Evolutionary conservation across 495 filamentous ascomycete species (phyloP).

Genomic region (Rostrohypoxylon terebratum): DNA sequence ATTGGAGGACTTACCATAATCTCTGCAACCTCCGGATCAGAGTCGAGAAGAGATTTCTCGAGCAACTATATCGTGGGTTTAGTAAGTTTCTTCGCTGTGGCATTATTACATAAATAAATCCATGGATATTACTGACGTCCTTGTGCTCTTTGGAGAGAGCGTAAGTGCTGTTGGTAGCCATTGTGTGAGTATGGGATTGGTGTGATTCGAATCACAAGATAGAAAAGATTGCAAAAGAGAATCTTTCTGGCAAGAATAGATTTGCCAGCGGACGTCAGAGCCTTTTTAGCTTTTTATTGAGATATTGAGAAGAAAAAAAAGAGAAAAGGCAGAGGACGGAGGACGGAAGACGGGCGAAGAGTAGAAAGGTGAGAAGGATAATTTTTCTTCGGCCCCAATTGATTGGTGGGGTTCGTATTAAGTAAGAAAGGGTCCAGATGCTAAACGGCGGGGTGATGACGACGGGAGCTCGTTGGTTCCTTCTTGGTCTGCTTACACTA

Average conservation of each 20-base stretch:
- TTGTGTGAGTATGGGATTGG: conserved; percentile 39
- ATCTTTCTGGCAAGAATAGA: background rate
- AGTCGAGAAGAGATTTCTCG: conserved; percentile 84
- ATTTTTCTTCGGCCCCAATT: conserved; percentile 25
- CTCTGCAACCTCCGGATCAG: conserved; percentile 89
- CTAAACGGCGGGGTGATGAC: conserved; percentile 37
- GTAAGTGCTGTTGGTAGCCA: conserved; percentile 67
- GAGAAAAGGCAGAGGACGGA: conserved; percentile 3
- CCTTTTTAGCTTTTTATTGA: background rate
- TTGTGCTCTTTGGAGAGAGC: conserved; percentile 89
- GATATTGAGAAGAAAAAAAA: too few relatives aligned
- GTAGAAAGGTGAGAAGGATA: conserved; percentile 20
- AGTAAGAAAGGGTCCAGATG: conserved; percentile 24
- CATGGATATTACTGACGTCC: conserved; percentile 70
- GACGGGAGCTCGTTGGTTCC: conserved; percentile 13
- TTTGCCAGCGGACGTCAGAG: background rate
- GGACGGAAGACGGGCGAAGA: background rate
- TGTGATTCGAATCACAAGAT: conserved; percentile 13
- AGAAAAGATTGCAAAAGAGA: background rate
- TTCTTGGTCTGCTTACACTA: conserved; percentile 10
- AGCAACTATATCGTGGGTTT: conserved; percentile 80
- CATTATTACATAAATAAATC: background rate
- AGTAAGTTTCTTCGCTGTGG: conserved; percentile 45
- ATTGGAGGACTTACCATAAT: conserved; percentile 82
- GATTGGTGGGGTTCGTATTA: conserved; percentile 40